These are phyloP conservation scores for Sporothrix brasiliensis DNA, from an alignment of 2,329 filamentous ascomycete species.

Conservation along the genomic window DNA sequence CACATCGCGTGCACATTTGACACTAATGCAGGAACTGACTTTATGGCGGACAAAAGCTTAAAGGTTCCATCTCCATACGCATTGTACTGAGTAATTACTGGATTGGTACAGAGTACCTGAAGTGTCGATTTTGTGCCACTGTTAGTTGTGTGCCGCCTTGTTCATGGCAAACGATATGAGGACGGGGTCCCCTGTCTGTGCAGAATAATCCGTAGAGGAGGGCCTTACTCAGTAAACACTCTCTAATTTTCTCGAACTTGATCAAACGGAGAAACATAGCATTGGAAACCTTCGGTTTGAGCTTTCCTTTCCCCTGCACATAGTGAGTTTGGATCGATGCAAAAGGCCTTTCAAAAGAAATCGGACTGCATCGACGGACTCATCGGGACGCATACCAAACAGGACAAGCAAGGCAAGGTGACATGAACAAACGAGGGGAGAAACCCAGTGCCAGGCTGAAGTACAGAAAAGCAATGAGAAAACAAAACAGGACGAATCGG, in stretches of 20 bases:
- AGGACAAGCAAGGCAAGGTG: not conserved
- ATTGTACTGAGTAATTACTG: not conserved
- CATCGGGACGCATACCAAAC: constrained; percentile 9
- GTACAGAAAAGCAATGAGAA: not conserved
- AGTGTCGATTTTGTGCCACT: not conserved
- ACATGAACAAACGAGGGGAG: not conserved
- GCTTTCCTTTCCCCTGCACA: not conserved
- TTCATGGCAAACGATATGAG: not conserved
- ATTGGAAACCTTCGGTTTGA: no score
- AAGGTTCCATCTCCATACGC: not conserved
- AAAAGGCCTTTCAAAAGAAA: not conserved
- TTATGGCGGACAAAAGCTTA: not conserved
- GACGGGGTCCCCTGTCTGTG: not conserved
- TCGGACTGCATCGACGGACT: not conserved
- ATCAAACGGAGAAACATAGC: no score
- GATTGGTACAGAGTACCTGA: not conserved
- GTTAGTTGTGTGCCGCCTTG: not conserved
- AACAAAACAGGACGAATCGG: not conserved
- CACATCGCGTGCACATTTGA: not conserved
- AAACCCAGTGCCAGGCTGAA: not conserved
- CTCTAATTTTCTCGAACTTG: no score
- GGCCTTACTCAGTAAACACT: not conserved
- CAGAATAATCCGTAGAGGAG: not conserved
- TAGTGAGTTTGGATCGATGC: not conserved
- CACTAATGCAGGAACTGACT: constrained; percentile 26